These are phyloP conservation scores for Candida mesenterica DNA, from an alignment of 1,139 yeast genomes.

Conservation along the genomic window DNA sequence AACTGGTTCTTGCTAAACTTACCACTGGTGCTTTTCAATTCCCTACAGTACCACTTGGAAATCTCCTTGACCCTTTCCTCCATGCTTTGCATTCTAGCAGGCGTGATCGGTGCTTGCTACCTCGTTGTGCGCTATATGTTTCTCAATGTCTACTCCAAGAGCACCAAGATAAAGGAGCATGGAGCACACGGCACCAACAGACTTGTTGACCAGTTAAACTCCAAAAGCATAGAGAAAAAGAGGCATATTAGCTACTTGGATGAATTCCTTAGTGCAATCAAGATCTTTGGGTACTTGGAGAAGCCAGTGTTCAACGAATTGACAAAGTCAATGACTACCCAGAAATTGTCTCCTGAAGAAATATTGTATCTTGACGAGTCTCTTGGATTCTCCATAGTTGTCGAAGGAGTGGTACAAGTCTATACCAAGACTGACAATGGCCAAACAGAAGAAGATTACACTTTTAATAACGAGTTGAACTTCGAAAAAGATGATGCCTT, in stretches of 20 bases:
- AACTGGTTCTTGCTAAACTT: constrained; percentile 20
- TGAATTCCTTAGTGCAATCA: constrained; percentile 86
- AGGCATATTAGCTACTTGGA: constrained; percentile 61
- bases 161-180: constrained; percentile 16
- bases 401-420: constrained; percentile 85
- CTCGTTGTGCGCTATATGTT: constrained; percentile 41
- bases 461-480: constrained; percentile 20
- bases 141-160: constrained; percentile 36
- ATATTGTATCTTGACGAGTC: constrained; percentile 64
- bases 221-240: constrained; percentile 22
- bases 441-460: constrained; percentile 10
- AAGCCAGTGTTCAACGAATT: constrained; percentile 88
- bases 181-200: constrained; percentile 8
- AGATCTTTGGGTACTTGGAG: constrained; percentile 91
- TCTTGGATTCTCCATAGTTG: constrained; percentile 88
- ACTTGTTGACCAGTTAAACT: constrained; percentile 13
- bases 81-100: constrained; percentile 21
- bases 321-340: constrained; percentile 89
- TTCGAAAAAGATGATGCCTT: constrained; percentile 42
- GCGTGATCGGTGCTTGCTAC: constrained; percentile 22
- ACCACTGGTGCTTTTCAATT: constrained; percentile 22
- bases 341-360: constrained; percentile 76
- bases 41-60: constrained; percentile 31
- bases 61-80: constrained; percentile 38
- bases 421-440: constrained; percentile 47